phyloP scores from a whole-genome alignment of 768 basidiomycete species.

The Leccinum aurantiacum region DNA sequence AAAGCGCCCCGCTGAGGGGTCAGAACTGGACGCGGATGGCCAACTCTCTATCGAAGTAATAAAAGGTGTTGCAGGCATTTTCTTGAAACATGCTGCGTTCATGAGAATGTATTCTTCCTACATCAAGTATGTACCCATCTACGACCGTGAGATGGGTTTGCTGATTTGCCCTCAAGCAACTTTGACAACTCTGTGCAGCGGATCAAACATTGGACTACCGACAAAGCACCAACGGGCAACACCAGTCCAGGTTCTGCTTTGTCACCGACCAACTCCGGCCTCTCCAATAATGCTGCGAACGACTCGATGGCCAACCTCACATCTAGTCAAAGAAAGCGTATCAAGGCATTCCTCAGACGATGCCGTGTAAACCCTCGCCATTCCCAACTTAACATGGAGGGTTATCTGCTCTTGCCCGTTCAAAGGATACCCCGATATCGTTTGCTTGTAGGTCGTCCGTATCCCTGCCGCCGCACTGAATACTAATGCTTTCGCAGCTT shows the following conservation, averaged over 20 bases:
- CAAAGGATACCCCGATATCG: conserved; percentile 98
- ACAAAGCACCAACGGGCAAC: conserved; percentile 43
- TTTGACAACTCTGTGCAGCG: conserved; percentile 92
- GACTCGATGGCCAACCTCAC: conserved; percentile 58
- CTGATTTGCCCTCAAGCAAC: conserved; percentile 53
- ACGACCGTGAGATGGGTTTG: conserved; percentile 3
- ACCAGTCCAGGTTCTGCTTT: conserved; percentile 35
- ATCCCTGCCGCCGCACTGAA: conserved; percentile 1
- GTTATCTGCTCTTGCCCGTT: conserved; percentile 90
- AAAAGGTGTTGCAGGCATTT: conserved; percentile 81
- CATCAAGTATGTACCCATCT: conserved; percentile 71
- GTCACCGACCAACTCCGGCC: conserved; percentile 60
- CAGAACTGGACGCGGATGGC: conserved; percentile 66
- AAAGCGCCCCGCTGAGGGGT: conserved; percentile 43
- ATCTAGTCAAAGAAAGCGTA: conserved; percentile 82
- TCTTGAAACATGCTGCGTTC: conserved; percentile 92
- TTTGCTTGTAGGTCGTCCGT: conserved; percentile 64
- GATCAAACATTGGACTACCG: conserved; percentile 80
- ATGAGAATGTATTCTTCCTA: conserved; percentile 99
- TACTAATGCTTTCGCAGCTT: conserved; percentile 41
- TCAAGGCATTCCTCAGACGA: conserved; percentile 86
- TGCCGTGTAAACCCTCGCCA: conserved; percentile 88
- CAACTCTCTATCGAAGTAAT: conserved; percentile 73
- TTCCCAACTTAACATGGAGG: conserved; percentile 91
- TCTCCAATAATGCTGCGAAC: conserved; percentile 43